phyloP scores from a whole-genome alignment of 129 eudicot species.

The Deinandra increscens region DNA sequence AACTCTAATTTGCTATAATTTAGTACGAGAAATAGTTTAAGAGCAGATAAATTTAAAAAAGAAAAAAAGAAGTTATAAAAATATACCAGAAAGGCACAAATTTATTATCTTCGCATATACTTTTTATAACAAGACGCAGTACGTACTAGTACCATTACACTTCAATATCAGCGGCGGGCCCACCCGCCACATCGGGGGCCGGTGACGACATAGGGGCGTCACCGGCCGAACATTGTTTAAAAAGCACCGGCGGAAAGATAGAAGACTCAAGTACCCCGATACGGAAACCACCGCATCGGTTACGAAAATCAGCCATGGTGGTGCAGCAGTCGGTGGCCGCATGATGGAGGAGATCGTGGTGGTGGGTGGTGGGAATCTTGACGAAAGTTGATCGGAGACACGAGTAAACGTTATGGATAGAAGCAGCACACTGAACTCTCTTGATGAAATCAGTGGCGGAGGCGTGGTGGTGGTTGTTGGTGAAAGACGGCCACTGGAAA shows the following conservation, averaged over 20 bases:
- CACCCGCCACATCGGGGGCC: slow-evolving; percentile 8
- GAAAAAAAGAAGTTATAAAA: too few species aligned
- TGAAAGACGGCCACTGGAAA: slow-evolving; percentile 22
- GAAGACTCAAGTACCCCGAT: slow-evolving; percentile 20
- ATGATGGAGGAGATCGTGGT: too few species aligned
- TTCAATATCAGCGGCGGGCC: slow-evolving; percentile 19
- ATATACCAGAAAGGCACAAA: not conserved
- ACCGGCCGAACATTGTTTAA: slow-evolving; percentile 9
- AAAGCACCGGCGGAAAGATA: slow-evolving; percentile 24
- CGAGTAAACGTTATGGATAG: slow-evolving; percentile 26
- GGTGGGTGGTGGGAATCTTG: not conserved
- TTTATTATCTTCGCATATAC: not conserved
- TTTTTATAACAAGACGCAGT: not conserved
- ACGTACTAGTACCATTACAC: slow-evolving; percentile 15
- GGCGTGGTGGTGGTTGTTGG: slow-evolving; percentile 8
- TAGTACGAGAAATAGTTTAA: too few species aligned
- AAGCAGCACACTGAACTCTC: slow-evolving; percentile 9
- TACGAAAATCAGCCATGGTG: slow-evolving; percentile 11
- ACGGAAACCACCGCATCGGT: not conserved
- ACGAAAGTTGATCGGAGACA: slow-evolving; percentile 24
- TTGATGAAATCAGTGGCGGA: not conserved
- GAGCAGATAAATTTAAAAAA: too few species aligned
- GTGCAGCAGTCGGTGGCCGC: slow-evolving; percentile 19
- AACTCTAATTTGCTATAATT: too few species aligned
- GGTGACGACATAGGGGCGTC: not conserved